Evolutionary conservation across 177 flowering plant species (phyloP).

Genomic region (Vitis hybrid): DNA sequence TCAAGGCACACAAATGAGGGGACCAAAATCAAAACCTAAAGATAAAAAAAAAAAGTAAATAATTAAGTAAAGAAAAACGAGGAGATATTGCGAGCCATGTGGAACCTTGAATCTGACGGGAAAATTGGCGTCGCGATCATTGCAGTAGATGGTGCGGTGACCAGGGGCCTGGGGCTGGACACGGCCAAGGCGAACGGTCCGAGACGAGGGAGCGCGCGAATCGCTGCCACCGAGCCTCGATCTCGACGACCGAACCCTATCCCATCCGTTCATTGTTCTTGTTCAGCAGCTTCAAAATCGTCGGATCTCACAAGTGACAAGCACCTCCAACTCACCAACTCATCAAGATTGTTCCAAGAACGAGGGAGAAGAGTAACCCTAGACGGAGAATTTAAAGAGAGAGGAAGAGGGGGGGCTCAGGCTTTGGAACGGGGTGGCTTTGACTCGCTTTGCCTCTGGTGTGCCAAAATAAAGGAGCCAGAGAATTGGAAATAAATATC

Average conservation of each 20-base stretch:
- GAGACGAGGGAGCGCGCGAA: constrained; percentile 30
- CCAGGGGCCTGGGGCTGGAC: constrained; percentile 74
- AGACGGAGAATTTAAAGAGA: no score
- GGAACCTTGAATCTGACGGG: constrained; percentile 56
- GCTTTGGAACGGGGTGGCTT: no score
- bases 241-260: constrained; percentile 36
- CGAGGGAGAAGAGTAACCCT: no score
- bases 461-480: no score
- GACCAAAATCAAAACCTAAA: not conserved
- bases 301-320: no score
- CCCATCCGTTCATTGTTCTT: constrained; percentile 45
- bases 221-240: constrained; percentile 17
- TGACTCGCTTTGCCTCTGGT: no score
- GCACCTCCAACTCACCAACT: no score
- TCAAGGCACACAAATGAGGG: no score
- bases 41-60: not conserved
- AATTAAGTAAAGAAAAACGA: not conserved
- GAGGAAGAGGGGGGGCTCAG: no score
- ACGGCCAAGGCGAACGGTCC: constrained; percentile 58
- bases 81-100: not conserved
- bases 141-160: constrained; percentile 63
- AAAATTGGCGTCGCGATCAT: constrained; percentile 65
- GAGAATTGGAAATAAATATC: no score
- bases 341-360: no score
- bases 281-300: no score